phyloP scores from a whole-genome alignment of 441 rosid genomes.

The Euphorbia corollata region DNA sequence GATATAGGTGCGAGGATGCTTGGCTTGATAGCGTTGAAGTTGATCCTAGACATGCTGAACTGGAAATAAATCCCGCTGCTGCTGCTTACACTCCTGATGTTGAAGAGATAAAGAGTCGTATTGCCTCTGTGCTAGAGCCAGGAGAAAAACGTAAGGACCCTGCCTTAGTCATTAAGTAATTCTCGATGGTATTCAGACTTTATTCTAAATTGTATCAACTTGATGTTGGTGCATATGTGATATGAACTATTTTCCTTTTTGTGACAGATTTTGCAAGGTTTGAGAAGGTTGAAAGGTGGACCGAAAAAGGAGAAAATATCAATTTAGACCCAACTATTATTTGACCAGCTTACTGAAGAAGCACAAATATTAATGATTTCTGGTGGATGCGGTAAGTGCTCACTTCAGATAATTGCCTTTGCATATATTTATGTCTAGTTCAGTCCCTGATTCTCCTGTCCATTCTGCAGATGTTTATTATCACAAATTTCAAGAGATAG shows the following conservation, averaged over 20 bases:
- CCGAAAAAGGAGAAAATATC: slow-evolving; percentile 82
- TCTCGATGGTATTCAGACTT: not conserved
- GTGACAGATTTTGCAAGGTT: slow-evolving; percentile 71
- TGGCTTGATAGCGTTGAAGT: slow-evolving; percentile 86
- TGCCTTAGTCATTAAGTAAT: too few species aligned
- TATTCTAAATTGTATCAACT: too few species aligned
- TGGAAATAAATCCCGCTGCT: too few species aligned
- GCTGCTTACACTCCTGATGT: slow-evolving; percentile 61
- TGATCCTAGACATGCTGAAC: slow-evolving; percentile 45
- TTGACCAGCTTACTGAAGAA: slow-evolving; percentile 96
- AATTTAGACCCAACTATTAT: slow-evolving; percentile 54
- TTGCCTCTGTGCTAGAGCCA: slow-evolving; percentile 67
- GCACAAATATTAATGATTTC: slow-evolving; percentile 68
- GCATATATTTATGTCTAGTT: not conserved
- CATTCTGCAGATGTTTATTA: slow-evolving; percentile 69
- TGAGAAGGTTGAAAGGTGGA: slow-evolving; percentile 83
- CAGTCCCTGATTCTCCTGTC: not conserved
- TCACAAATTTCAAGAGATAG: slow-evolving; percentile 50
- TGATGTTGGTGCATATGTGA: not conserved
- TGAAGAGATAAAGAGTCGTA: slow-evolving; percentile 70
- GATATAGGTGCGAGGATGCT: slow-evolving; percentile 48
- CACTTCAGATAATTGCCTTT: not conserved
- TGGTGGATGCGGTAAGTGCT: slow-evolving; percentile 75
- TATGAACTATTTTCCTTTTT: slow-evolving; percentile 4
- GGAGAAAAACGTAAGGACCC: slow-evolving; percentile 70